A percentile compares a stretch with the other conserved stretches of the same genome.
Conservation (phyloP, 2,329 filamentous ascomycete genomes). For the Talaromyces sp. region DNA sequence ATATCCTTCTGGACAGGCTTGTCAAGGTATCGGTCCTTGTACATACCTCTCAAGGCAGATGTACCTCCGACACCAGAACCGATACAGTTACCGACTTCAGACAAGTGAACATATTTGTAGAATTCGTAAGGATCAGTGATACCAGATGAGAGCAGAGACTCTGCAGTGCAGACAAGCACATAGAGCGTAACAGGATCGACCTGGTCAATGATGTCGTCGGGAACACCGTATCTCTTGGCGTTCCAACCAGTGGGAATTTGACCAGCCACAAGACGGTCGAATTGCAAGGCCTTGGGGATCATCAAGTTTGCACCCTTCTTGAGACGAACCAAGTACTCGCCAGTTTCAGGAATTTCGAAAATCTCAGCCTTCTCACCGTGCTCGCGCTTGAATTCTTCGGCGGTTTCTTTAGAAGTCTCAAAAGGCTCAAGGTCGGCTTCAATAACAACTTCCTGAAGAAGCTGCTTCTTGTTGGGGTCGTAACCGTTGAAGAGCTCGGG, state of each 20-base stretch:
- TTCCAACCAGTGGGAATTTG: constrained; percentile 98
- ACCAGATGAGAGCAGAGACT: constrained; percentile 86
- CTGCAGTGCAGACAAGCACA: constrained; percentile 88
- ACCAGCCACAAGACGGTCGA: constrained; percentile 94
- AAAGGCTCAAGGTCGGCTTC: constrained; percentile 97
- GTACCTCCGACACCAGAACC: constrained; percentile 98
- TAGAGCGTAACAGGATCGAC: constrained; percentile 96
- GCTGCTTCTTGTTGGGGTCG: constrained; percentile 96
- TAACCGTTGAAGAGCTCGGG: constrained; percentile 96
- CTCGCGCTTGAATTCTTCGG: constrained; percentile 94
- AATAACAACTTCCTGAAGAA: constrained; percentile 96
- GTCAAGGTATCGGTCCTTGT: constrained; percentile 95
- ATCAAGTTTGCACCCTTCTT: constrained; percentile 93
- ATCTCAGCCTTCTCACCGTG: constrained; percentile 97
- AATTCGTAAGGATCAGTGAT: constrained; percentile 99
- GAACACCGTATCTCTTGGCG: constrained; percentile 91
- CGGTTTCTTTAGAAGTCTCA: constrained; percentile 94
- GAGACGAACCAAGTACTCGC: constrained; percentile 90
- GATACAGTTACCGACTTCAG: constrained; percentile 95
- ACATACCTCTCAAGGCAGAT: constrained; percentile 90
- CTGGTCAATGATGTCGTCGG: constrained; percentile 95
- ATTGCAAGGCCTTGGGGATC: constrained; percentile 95
- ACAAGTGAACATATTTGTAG: constrained; percentile 99
- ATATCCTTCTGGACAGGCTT: constrained; percentile 98
- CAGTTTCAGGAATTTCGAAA: constrained; percentile 90